Evolutionary conservation across 73 alveolate genomes (phyloP).

Genomic region (Paramecium primaurelia): DNA sequence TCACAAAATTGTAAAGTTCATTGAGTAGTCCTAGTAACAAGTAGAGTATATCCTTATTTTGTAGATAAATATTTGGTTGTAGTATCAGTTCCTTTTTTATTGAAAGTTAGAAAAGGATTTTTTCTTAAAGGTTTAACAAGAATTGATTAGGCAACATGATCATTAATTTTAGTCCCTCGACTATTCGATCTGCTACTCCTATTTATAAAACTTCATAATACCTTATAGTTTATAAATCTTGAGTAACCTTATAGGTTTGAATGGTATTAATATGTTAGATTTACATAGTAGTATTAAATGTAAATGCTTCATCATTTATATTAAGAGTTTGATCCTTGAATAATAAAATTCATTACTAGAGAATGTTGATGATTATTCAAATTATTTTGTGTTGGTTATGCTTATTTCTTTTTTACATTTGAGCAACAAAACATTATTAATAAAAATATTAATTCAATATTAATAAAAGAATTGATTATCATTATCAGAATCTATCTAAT

Average conservation of each 20-base stretch:
- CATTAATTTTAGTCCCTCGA: neutral
- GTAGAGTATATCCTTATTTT: conserved; percentile 11
- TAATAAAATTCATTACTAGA: neutral
- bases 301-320: conserved; percentile 26
- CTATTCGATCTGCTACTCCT: conserved; percentile 34
- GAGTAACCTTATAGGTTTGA: neutral
- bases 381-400: neutral
- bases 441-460: neutral
- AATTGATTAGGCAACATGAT: neutral
- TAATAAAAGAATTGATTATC: neutral
- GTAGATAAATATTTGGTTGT: neutral
- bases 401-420: neutral
- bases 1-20: neutral
- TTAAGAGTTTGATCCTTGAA: neutral
- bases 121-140: neutral
- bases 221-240: neutral
- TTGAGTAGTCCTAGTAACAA: neutral
- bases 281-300: neutral
- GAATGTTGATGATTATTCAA: neutral
- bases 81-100: neutral
- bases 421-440: neutral
- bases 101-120: conserved; percentile 1
- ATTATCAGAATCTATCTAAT: neutral
- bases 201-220: neutral
- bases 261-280: neutral